Conservation (phyloP, 1,284 basidiomycete species). For the Phellinidium pouzarii region DNA sequence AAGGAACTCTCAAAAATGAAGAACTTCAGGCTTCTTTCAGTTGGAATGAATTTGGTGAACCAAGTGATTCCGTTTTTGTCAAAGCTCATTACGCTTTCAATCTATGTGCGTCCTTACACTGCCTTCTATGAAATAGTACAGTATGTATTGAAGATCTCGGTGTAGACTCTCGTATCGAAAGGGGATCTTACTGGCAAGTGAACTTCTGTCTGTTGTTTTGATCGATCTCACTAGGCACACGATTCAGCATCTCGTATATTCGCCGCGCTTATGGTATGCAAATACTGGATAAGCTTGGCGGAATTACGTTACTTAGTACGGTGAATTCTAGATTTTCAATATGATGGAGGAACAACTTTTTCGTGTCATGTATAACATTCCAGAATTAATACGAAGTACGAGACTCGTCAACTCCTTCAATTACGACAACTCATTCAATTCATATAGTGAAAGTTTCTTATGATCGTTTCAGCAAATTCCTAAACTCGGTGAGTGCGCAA, state of each 20-base stretch:
- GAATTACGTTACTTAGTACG: background rate
- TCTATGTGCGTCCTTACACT: slow-evolving; percentile 26
- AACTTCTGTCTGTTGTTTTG: background rate
- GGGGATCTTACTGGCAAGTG: slow-evolving; percentile 30
- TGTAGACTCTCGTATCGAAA: slow-evolving; percentile 35
- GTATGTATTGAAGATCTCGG: background rate
- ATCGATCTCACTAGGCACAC: background rate
- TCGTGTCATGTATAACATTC: slow-evolving; percentile 24
- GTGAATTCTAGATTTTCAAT: slow-evolving; percentile 34
- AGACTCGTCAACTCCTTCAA: background rate
- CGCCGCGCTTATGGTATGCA: slow-evolving; percentile 21
- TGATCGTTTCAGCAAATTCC: slow-evolving; percentile 39
- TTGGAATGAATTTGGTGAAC: slow-evolving; percentile 7
- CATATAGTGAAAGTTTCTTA: slow-evolving; percentile 40
- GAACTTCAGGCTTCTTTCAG: slow-evolving; percentile 1
- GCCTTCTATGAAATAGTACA: background rate
- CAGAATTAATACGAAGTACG: slow-evolving; percentile 23
- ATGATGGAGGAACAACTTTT: slow-evolving; percentile 36
- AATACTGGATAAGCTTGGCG: slow-evolving; percentile 13
- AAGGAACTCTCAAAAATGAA: slow-evolving; percentile 28
- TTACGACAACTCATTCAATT: slow-evolving; percentile 18
- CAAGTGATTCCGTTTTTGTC: slow-evolving; percentile 32
- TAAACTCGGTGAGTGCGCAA: slow-evolving; percentile 28
- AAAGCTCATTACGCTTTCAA: slow-evolving; percentile 38
- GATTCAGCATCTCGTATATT: background rate